Evolutionary conservation across 2,329 filamentous ascomycete species (phyloP), one percentile per base, ranked within the genome.

Genomic region (Pezicula neosporulosa): DNA sequence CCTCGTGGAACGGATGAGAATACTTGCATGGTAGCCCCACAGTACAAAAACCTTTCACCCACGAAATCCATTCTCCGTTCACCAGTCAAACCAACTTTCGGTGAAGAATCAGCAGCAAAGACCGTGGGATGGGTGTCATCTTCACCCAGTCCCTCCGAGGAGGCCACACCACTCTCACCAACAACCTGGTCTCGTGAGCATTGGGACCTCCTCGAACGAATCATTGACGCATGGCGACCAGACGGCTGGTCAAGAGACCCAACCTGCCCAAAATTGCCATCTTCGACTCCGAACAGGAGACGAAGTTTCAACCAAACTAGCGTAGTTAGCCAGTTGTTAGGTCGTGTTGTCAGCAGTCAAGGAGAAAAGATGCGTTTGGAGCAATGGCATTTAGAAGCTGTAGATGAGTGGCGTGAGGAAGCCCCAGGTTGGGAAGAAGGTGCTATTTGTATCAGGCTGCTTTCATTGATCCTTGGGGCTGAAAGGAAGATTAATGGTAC

Each of bases 311-410:
- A 42, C 19, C 27, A 41, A 12, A 66, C 63, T 5, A 59, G 63
- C 36, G 63, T 67, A 2, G 62, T 67, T 16, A 59, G 54, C 52
- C 57, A 52, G 41, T 48, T 66, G n/a, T 45, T 68, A 13, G 65
- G 65, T 4, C 63, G 62, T 48, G 60, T 39, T 1, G 55, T 67
- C 3, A 44, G 6, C 10, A 24, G 49, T 37, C 37, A 56, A 27
- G 58, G 57, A 7, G 57, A 62, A 28, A 58, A 47, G 6, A 57
- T 65, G 57, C 56, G 44, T 19, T 53, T 68, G 19, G 56, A 67
- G 47, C 63, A 66, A 52, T 68, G 65, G 65, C 66, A 68, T 58
- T 47, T 67, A 18, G 66, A 67, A 46, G 64, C 55, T 47, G 64
- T 68, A 16, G 64, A 64, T 57, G 60, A 65, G 54, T 68, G 66